Evolutionary conservation across 768 basidiomycete species (phyloP), one percentile per base, ranked within the genome.

Genomic region (Tylopilus subfusipes): DNA sequence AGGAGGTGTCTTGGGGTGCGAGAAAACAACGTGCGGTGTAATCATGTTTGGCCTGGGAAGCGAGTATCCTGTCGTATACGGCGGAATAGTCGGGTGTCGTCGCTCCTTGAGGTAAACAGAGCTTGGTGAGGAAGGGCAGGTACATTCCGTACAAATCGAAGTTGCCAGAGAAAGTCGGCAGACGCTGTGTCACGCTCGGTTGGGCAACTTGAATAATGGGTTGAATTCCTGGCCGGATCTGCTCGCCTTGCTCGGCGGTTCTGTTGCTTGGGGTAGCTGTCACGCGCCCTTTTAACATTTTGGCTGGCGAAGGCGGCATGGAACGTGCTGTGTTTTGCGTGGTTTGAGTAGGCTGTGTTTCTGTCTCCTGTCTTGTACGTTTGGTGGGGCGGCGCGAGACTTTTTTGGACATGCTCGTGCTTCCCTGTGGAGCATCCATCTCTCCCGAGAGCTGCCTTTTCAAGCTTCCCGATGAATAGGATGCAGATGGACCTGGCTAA

Each of bases 71-170:
- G 40, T 76, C 59, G 46, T 76, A 69, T 18, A 76, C 59, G 0
- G 63, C 65, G 18, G 64, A 64, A 21, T 70, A 69, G 38, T 67
- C 47, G 4, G 69, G 68, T 7, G 58, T 44, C 19, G 58, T 58
- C n/a, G 58, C 64, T 14, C 65, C 68, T 4, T 51, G 29, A 1
- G 73, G 72, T 14, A 67, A 50, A 58, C 69, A 75, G 38, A 68
- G 63, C 22, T 66, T 68, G 56, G 59, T 48, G 27, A 76, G 69
- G 57, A 70, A 72, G 2, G 73, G 69, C 22, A 76, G 59, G 38
- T 68, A 65, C 73, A 75, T 76, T 18, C 63, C 65, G 52, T 76
- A 76, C 31, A 76, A 42, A 61, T 76, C 75, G 40, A 76, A 75
- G 39, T 68, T 75, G 6, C 75, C 75, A 8, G 65, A 62, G 22